phyloP scores from a whole-genome alignment of 2,329 filamentous ascomycete genomes.

The Claviceps africana region DNA sequence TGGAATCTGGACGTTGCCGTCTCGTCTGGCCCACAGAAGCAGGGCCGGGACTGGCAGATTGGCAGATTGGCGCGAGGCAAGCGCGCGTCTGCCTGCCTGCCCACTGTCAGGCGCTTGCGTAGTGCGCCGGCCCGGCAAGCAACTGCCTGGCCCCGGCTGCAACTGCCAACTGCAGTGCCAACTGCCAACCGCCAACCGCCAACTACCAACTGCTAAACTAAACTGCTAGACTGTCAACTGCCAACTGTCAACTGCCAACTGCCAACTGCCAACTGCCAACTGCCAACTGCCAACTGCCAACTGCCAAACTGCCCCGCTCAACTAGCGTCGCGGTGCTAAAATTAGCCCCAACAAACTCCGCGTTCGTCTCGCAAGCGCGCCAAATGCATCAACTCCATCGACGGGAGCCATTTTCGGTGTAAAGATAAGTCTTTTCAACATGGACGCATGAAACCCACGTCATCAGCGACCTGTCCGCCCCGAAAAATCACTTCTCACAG shows the following conservation, averaged over 20 bases:
- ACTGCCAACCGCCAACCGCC: too few species aligned
- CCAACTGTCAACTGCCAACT: too few species aligned
- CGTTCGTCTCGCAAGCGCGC: not conserved
- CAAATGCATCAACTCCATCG: not conserved
- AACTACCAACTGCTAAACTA: too few species aligned
- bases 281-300: not conserved
- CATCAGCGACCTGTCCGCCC: too few species aligned
- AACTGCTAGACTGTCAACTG: too few species aligned
- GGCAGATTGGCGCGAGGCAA: not conserved
- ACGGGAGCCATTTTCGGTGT: conserved; percentile 2
- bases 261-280: too few species aligned
- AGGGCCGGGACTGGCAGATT: conserved; percentile 3
- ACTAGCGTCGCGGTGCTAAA: not conserved
- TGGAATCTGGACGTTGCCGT: not conserved
- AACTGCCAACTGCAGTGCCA: too few species aligned
- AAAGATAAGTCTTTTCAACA: not conserved
- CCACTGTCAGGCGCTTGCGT: too few species aligned
- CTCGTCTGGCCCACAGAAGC: not conserved
- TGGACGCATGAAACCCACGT: not conserved
- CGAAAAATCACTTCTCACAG: too few species aligned
- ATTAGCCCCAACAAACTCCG: not conserved
- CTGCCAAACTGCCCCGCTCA: too few species aligned
- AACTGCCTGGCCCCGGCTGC: too few species aligned
- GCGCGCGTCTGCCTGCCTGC: conserved; percentile 7
- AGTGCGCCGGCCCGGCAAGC: too few species aligned